These are phyloP conservation scores for Fusarium tuaranense DNA, from an alignment of 2,329 filamentous ascomycete species.

Conservation along the genomic window DNA sequence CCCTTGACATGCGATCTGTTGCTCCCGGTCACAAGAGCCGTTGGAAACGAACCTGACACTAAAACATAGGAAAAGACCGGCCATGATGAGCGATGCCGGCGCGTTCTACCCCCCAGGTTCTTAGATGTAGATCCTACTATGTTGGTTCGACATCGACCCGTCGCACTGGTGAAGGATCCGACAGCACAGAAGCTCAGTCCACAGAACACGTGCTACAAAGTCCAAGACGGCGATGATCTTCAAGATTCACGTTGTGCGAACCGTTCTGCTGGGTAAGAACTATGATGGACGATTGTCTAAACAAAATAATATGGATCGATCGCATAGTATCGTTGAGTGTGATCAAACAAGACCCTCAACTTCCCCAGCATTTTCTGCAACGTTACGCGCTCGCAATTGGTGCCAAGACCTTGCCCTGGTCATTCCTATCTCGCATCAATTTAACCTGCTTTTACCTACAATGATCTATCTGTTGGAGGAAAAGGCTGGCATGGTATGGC, in stretches of 20 bases:
- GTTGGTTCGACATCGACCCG: conserved; percentile 31
- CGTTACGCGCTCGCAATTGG: too few species aligned
- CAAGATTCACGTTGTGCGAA: conserved; percentile 29
- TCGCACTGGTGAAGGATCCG: conserved; percentile 19
- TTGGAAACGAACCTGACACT: conserved; percentile 27
- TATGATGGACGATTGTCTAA: conserved; percentile 13
- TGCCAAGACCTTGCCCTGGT: conserved; percentile 28
- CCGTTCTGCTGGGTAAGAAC: conserved; percentile 27
- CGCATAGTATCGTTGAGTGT: conserved; percentile 10
- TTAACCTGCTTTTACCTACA: conserved; percentile 1
- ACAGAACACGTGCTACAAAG: conserved; percentile 31
- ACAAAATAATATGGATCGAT: conserved; percentile 20
- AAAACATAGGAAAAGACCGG: conserved; percentile 23
- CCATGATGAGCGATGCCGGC: conserved; percentile 13
- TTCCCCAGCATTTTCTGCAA: conserved; percentile 24
- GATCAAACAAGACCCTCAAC: conserved; percentile 15
- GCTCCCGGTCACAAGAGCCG: conserved; percentile 4
- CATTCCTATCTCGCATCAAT: conserved; percentile 17
- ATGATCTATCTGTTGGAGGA: conserved; percentile 4
- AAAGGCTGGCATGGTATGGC: neutral
- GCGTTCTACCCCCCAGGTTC: conserved; percentile 17
- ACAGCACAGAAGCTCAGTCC: conserved; percentile 29
- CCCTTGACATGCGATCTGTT: conserved; percentile 20
- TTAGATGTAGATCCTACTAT: conserved; percentile 34
- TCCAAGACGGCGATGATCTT: conserved; percentile 33